Evolutionary conservation across 441 rosid genomes (phyloP), one percentile per base, ranked within the genome.

Genomic region (Populus hybrid): DNA sequence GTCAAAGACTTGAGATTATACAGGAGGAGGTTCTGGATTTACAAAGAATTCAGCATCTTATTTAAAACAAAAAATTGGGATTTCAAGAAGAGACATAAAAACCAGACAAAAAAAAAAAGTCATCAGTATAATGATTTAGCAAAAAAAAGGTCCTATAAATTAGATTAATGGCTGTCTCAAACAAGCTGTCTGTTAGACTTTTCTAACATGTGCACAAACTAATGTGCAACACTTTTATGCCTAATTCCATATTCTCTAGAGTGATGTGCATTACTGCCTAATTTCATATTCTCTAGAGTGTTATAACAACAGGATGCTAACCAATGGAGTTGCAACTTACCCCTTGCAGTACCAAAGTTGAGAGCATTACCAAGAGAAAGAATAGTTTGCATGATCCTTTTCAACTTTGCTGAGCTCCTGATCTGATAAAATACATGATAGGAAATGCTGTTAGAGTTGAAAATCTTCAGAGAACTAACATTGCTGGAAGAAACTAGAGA

Each of bases 341-440:
- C 99, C 88, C 98, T 88, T 71, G 98, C 97, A 82, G 98, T 93
- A 83, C 98, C 98, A 30, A 90, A 95, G 89, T 94, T 94, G 87
- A 94, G 87, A 53, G 98, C 97, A 84, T 93, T 95, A 65, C 98
- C 99, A 81, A 95, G 80, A 75, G 94, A 91, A 79, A 95, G 99
- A 84, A 95, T 90, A 71, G 93, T 88, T 83, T 93, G 97, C 98
- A 95, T 89, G 74, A 93, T 88, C 86, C 94, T 86, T 88, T 86
- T 95, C 85, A 95, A 83, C 85, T 92, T 95, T 76, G 67, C 83
- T 6, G 98, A 95, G 79, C 86, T 83, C 83, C 92, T 89, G 78
- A 92, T 86, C 99, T 95, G 91, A 80, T 70, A 73, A 79, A 73
- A 59, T 57, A 78, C 70, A 78, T 70, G 68, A 72, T 71, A 77